Base-by-base conservation (phyloP, 2,329 filamentous ascomycete genomes). In the Canariomyces notabilis region DNA sequence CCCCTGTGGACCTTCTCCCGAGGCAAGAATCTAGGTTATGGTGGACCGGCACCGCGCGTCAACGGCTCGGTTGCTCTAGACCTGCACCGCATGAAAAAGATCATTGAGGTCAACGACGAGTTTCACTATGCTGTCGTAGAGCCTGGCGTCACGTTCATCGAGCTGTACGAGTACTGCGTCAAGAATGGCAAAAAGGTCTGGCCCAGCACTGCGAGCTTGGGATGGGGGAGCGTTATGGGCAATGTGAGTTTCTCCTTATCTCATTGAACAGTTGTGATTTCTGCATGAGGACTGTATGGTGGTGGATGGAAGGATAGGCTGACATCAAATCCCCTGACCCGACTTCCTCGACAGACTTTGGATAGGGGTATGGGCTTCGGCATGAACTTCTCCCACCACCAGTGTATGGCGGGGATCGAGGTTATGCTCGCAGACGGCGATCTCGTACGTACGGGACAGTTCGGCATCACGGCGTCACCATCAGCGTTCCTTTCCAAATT, bases 1-100 rank as follows among this genome's bases (percentile, higher is more conserved):
- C 61, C 62, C 0, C 41, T 64, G 0, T 65, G 61, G 62, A 60
- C 61, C 0, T 54, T 63, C 16, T 63, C 58, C 12, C 44, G 58
- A 8, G 70, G 70, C 6, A 63, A 71, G 16, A 76, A 76, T 51
- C 55, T 73, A 3, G 71, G 72, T 9, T 76, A 76, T 46, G 74
- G 73, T 11, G 73, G 73, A 4, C 67, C 73, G 2, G 71, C 71
- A 0, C 73, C 72, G 0, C 59, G 70, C 6, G 63, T 74, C 12
- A 67, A 63, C 2, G 72, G 72, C 0, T 69, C 64, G 19, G 62
- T 75, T 5, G 70, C 69, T 0, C 52, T 76, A 15, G 69, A 74
- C 49, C 58, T 75, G 1, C 69, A 66, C 45, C 64, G 67, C 23
- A 71, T 73, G 67, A 61, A 70, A 51, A 65, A 62, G 42, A 64